Evolutionary conservation across 768 basidiomycete genomes (phyloP).

Genomic region (Suillus weaverae): DNA sequence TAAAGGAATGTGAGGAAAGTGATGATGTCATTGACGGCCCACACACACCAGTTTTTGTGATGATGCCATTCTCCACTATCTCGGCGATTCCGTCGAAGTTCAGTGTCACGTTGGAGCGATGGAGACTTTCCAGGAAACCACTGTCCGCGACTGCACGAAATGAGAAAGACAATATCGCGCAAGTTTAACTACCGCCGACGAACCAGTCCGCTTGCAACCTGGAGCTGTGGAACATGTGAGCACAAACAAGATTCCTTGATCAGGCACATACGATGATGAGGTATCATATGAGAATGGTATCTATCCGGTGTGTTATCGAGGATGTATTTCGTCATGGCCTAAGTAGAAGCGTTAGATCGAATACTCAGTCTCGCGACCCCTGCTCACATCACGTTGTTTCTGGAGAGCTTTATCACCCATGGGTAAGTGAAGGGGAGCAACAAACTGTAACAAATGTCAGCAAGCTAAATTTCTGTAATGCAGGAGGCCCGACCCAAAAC

Average conservation of each 20-base stretch:
- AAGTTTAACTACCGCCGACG: background rate
- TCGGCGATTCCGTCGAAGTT: background rate
- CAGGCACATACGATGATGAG: background rate
- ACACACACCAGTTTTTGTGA: background rate
- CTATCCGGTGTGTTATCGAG: background rate
- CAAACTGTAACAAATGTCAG: slow-evolving; percentile 13
- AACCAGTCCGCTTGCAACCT: background rate
- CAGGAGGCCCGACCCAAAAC: slow-evolving; percentile 39
- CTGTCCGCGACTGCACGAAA: background rate
- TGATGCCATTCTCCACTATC: background rate
- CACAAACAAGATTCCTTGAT: background rate
- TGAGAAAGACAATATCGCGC: background rate
- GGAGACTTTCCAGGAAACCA: background rate
- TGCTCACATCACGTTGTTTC: slow-evolving; percentile 13
- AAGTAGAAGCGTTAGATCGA: background rate
- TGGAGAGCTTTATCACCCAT: slow-evolving; percentile 11
- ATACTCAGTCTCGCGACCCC: background rate
- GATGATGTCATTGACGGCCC: background rate
- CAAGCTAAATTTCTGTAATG: background rate
- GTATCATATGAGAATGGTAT: background rate
- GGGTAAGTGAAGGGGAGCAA: slow-evolving; percentile 19
- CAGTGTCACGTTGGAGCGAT: background rate
- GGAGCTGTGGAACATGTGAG: background rate
- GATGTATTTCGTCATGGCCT: background rate
- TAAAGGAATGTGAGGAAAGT: background rate